Percentiles rank a stretch among this genome's conserved stretches.
Conservation (phyloP, 139 green algal genomes). For the Chlamydomonas eustigma region DNA sequence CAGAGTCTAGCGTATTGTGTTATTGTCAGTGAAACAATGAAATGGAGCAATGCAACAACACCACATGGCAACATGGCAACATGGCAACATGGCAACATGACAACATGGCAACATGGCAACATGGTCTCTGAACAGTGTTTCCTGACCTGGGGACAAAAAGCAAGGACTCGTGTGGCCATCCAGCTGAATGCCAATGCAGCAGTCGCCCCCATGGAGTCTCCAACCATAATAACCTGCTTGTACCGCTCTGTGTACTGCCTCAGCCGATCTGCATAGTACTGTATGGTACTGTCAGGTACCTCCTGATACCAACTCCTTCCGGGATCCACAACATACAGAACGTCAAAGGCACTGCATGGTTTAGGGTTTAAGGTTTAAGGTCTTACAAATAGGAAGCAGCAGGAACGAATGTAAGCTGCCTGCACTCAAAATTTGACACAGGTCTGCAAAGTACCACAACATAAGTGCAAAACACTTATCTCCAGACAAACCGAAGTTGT, state of each 20-base stretch:
- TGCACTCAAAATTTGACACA: too few species aligned
- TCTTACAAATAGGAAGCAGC: slow-evolving; percentile 80
- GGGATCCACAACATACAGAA: slow-evolving; percentile 81
- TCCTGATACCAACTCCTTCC: slow-evolving; percentile 67
- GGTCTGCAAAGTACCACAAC: too few species aligned
- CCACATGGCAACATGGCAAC: background rate
- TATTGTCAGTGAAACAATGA: background rate
- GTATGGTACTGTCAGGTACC: background rate
- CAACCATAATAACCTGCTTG: slow-evolving; percentile 74
- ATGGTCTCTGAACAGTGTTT: background rate
- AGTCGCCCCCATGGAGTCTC: slow-evolving; percentile 90
- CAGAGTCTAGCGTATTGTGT: background rate
- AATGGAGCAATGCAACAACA: background rate
- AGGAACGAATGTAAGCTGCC: too few species aligned
- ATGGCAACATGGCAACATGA: background rate
- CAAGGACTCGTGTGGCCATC: slow-evolving; percentile 72
- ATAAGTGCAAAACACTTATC: too few species aligned
- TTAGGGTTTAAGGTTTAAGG: background rate
- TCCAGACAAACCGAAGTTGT: too few species aligned
- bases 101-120: background rate
- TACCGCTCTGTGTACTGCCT: slow-evolving; percentile 22
- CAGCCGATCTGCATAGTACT: slow-evolving; percentile 20
- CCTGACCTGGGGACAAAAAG: slow-evolving; percentile 83
- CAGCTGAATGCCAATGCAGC: slow-evolving; percentile 74
- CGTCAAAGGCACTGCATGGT: slow-evolving; percentile 61